These are phyloP conservation scores for Solanum chiquidenum DNA, from an alignment of 257 asterid genomes.

Conservation along the genomic window DNA sequence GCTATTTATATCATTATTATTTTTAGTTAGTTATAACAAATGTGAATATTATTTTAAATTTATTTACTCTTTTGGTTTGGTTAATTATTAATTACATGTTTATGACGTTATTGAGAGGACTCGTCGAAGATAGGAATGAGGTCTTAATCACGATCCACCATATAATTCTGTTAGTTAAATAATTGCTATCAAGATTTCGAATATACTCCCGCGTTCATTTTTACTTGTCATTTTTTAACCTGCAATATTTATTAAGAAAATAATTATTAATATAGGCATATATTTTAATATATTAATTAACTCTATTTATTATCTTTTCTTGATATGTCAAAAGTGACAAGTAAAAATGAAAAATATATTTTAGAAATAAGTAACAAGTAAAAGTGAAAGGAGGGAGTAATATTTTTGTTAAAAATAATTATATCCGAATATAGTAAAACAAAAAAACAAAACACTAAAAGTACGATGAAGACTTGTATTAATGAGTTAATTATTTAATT, in stretches of 20 bases:
- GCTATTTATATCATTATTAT: background rate
- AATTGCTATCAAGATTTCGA: background rate
- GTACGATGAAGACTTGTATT: background rate
- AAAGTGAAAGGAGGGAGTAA: fast-evolving
- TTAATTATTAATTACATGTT: background rate
- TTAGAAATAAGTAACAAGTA: fast-evolving
- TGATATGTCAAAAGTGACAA: no score
- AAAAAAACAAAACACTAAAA: background rate
- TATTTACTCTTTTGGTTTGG: background rate
- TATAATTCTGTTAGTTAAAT: background rate
- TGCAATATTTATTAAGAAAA: no score
- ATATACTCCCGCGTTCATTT: fast-evolving
- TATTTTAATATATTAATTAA: no score
- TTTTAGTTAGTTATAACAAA: background rate
- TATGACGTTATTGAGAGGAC: background rate
- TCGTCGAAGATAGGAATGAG: background rate
- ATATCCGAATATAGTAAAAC: background rate
- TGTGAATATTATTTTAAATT: background rate
- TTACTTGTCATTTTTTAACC: background rate
- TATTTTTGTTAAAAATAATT: background rate
- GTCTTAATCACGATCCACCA: background rate
- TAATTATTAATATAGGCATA: no score
- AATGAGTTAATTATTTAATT: background rate
- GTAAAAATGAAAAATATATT: no score
- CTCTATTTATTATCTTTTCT: no score